Base-by-base conservation (phyloP, 345 rosid genomes). In the Hibiscus syriacus region DNA sequence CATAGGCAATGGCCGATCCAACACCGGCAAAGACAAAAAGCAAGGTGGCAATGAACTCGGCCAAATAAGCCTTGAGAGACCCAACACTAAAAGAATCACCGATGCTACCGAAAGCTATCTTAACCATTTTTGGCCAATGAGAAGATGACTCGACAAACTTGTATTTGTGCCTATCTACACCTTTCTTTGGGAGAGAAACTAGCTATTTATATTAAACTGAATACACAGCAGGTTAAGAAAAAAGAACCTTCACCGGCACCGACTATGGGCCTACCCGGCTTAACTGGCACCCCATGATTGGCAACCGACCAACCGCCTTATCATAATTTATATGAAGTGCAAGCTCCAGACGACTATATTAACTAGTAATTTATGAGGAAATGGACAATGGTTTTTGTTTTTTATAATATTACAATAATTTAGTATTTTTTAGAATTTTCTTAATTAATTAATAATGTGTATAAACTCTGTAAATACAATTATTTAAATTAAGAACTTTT, bases 1-100 rank as follows among this genome's bases (percentile, higher is more conserved):
- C 72, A 72, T 71, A 92, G 5, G 96, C 93, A 48, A 92, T 72
- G 20, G 93, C 98, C 0, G 97, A 90, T n/a, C 97, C 96, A 75
- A 88, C 98, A 14, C 96, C 97, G 12, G 97, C 97, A 16, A 92
- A 92, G 13, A 92, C 97, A 58, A 92, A 92, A 57, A 90, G 85
- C 66, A 90, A 86, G 39, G 98, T 92, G 57, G 97, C 93, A 4
- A 88, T 92, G 74, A 92, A 92, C 85, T 92, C 98, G 5, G 97
- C 65, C 5, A 88, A 73, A 72, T 87, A 92, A 34, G 85, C 70
- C 78, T 79, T 92, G 10, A 90, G 77, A 13, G 93, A 85, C 16
- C 81, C 81, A 3, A 70, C 77, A 67, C 93, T 88, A 71, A 90
- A 87, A 11, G 96, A 87, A 76, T 90, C 97, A 34, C 93, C 89